A percentile compares a stretch with the other conserved stretches of the same genome.
These are phyloP conservation scores for Kurtzmaniella natalensis DNA, from an alignment of 1,139 yeast species.

Conservation along the genomic window DNA sequence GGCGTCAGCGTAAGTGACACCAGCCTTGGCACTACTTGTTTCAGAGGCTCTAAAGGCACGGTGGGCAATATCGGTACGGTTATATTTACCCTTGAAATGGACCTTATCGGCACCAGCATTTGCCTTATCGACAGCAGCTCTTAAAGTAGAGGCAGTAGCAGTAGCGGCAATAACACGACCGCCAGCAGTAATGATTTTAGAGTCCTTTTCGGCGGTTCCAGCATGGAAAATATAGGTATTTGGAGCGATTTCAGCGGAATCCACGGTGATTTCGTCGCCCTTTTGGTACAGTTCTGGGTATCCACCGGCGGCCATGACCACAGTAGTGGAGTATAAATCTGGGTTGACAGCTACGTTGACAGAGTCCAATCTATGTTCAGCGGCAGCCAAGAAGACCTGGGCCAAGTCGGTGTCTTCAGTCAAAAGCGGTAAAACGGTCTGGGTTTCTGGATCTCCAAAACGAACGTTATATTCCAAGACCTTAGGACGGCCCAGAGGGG, in stretches of 20 bases:
- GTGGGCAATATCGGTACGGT: slow-evolving; percentile 92
- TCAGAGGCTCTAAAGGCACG: slow-evolving; percentile 69
- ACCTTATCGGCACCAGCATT: slow-evolving; percentile 81
- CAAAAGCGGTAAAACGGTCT: slow-evolving; percentile 86
- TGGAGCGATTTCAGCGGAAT: slow-evolving; percentile 36
- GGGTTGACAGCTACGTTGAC: slow-evolving; percentile 61
- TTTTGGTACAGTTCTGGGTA: slow-evolving; percentile 85
- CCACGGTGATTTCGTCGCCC: slow-evolving; percentile 77
- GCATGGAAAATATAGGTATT: slow-evolving; percentile 87
- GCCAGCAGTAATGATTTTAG: slow-evolving; percentile 76
- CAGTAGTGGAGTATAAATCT: slow-evolving; percentile 76
- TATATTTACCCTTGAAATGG: slow-evolving; percentile 68
- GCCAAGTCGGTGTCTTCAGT: slow-evolving; percentile 84
- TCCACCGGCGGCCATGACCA: slow-evolving; percentile 95
- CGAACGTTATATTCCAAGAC: slow-evolving; percentile 96
- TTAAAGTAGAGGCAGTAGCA: slow-evolving; percentile 71
- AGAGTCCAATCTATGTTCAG: slow-evolving; percentile 90
- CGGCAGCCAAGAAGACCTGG: slow-evolving; percentile 87
- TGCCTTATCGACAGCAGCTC: slow-evolving; percentile 80
- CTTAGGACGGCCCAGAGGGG: slow-evolving; percentile 76
- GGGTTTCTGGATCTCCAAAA: slow-evolving; percentile 99
- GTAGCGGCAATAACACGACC: slow-evolving; percentile 97
- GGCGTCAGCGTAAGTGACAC: slow-evolving; percentile 84
- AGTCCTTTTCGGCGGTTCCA: slow-evolving; percentile 63
- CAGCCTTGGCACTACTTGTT: slow-evolving; percentile 17